Evolutionary conservation across 108 stramenopile species (phyloP).

Genomic region (Pseudonitzschia multiseries): DNA sequence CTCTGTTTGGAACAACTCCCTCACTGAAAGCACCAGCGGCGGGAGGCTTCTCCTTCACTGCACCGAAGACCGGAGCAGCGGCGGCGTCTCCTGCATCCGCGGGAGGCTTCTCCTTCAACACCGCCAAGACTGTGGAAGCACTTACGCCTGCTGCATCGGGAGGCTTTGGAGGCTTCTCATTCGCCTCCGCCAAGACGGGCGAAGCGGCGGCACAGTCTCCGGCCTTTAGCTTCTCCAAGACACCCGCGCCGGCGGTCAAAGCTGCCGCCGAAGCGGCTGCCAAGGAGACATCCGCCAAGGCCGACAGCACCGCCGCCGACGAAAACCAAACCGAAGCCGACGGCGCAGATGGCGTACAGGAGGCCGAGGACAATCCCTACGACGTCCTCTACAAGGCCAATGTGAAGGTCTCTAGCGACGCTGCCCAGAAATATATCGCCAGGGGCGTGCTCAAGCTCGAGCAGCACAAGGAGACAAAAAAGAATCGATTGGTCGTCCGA

Average conservation of each 20-base stretch:
- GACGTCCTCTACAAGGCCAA: not conserved
- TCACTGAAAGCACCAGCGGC: not conserved
- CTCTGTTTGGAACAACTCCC: too few relatives aligned
- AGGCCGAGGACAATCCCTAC: not conserved
- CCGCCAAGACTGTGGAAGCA: not conserved
- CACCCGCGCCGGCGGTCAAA: not conserved
- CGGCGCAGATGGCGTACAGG: not conserved
- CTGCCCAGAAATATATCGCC: not conserved
- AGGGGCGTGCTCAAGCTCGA: not conserved
- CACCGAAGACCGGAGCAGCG: not conserved
- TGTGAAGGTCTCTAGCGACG: not conserved
- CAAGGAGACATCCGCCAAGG: not conserved
- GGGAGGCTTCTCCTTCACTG: not conserved
- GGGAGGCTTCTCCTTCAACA: slow-evolving; percentile 1
- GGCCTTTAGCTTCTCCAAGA: slow-evolving; percentile 12
- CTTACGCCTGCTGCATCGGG: not conserved
- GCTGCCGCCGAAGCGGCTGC: slow-evolving; percentile 5
- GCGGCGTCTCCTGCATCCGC: not conserved
- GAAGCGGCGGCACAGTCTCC: slow-evolving; percentile 4
- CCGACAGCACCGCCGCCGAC: not conserved
- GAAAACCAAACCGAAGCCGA: not conserved
- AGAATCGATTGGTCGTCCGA: slow-evolving; percentile 5
- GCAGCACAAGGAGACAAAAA: slow-evolving; percentile 3
- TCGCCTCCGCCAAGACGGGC: not conserved
- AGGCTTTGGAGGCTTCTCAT: not conserved